Evolutionary conservation across 169 alveolate genomes (phyloP), one percentile per base, ranked within the genome.

Genomic region (Eimeria acervulina): DNA sequence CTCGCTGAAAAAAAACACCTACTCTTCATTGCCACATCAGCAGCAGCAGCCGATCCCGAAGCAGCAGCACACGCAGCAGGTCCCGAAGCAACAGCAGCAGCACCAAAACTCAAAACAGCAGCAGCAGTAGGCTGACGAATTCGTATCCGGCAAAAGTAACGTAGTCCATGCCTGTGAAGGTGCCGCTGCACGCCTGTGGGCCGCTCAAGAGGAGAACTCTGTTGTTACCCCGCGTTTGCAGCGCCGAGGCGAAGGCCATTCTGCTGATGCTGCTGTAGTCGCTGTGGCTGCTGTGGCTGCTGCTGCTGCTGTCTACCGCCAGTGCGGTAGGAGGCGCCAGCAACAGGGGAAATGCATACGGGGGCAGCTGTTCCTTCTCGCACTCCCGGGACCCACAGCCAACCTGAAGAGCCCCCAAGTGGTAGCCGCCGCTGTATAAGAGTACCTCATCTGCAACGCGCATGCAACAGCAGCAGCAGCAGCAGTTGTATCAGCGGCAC

Each of bases 321-420:
- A 93, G 81, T 26, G 96, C 96, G 7, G 96, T 93, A 72, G 92
- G 72, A 40, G 96, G 96, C 1, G 96, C 96, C 51, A 87, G 93
- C 4, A 93, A 93, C 72, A 93, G 47, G n/a, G 93, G 80, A 55
- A 93, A 93, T 4, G 61, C 87, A 28, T 93, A 89, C 5, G 72
- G 83, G 21, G 81, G 94, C 70, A 63, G 72, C 61, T 4, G 85
- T 51, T 66, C 85, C 84, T 47, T 61, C 84, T 2, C 63, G 68
- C 94, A 66, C 31, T 66, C 51, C 85, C 84, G 81, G 40, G 6
- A 28, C 42, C 94, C 84, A 47, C 94, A 66, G 44, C 94, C 84
- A 28, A 61, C 51, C 52, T 63, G 81, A 36, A 88, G 84, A 63
- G 72, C 63, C 44, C 94, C 94, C 28, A 63, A 21, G 88, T 93